Conservation (phyloP, 1,284 basidiomycete species). For the Boletus semigastroideus region DNA sequence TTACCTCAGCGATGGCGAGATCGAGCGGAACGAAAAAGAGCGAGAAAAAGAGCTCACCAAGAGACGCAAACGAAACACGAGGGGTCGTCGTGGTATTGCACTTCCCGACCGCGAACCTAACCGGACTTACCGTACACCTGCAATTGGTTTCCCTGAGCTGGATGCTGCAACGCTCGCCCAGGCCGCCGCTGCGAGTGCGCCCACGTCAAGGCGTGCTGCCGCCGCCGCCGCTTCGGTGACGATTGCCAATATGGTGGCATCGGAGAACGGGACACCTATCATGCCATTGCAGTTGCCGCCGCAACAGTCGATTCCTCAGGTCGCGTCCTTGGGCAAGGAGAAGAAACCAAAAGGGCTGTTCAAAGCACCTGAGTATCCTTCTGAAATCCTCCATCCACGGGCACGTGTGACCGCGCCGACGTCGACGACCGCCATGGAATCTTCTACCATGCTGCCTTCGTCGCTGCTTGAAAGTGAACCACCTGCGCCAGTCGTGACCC, state of each 20-base stretch:
- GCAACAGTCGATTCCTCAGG: slow-evolving; percentile 38
- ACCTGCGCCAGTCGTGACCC: slow-evolving; percentile 36
- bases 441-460: slow-evolving; percentile 53
- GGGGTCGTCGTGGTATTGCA: slow-evolving; percentile 85
- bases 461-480: slow-evolving; percentile 52
- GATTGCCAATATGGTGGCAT: slow-evolving; percentile 82
- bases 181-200: slow-evolving; percentile 61
- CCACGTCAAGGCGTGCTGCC: slow-evolving; percentile 75
- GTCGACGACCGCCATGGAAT: slow-evolving; percentile 64
- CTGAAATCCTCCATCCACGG: slow-evolving; percentile 54
- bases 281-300: slow-evolving; percentile 52
- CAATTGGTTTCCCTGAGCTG: slow-evolving; percentile 79
- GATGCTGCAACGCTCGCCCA: slow-evolving; percentile 66
- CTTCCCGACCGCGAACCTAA: slow-evolving; percentile 93
- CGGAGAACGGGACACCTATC: slow-evolving; percentile 68
- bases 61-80: slow-evolving; percentile 84
- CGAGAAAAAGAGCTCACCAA: slow-evolving; percentile 88
- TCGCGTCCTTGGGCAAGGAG: slow-evolving; percentile 49
- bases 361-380: slow-evolving; percentile 63
- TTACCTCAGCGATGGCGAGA: slow-evolving; percentile 86
- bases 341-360: slow-evolving; percentile 72
- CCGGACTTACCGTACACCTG: slow-evolving; percentile 87
- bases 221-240: slow-evolving; percentile 80
- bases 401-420: slow-evolving; percentile 58
- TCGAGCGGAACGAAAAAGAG: slow-evolving; percentile 89